These are phyloP conservation scores for Phytophthora uliginosa DNA, from an alignment of 352 stramenopile species.

Conservation along the genomic window DNA sequence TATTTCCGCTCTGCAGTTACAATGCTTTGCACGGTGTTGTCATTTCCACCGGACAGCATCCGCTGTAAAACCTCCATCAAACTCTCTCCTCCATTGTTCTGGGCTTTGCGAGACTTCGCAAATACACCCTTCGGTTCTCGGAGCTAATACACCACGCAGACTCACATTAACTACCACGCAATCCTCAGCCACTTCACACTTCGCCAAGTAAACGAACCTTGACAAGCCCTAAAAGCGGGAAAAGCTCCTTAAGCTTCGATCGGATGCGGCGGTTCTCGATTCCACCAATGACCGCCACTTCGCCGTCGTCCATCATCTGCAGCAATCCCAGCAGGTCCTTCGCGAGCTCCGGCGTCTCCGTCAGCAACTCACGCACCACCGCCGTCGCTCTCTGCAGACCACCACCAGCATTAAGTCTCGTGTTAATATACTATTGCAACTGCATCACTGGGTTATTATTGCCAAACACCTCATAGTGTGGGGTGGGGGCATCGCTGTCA, in stretches of 20 bases:
- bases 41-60: conserved; percentile 44
- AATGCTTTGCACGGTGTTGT: neutral
- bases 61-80: conserved; percentile 65
- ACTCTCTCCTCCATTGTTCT: conserved; percentile 24
- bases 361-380: conserved; percentile 66
- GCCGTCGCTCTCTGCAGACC: conserved; percentile 43
- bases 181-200: neutral
- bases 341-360: conserved; percentile 72
- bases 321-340: conserved; percentile 73
- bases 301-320: conserved; percentile 81
- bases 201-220: conserved; percentile 47
- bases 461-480: conserved; percentile 32
- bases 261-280: conserved; percentile 82
- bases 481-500: conserved; percentile 17
- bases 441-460: neutral
- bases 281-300: conserved; percentile 79
- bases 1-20: neutral
- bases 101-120: conserved; percentile 42
- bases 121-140: conserved; percentile 67
- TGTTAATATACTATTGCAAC: neutral
- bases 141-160: conserved; percentile 34
- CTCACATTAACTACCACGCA: neutral
- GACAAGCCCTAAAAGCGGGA: conserved; percentile 74
- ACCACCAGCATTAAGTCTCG: neutral
- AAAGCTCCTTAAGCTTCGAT: conserved; percentile 70